Percentiles rank a stretch among this genome's conserved stretches.
These are phyloP conservation scores for Spergularia azorica DNA, from an alignment of 179 eudicot species.

Conservation along the genomic window DNA sequence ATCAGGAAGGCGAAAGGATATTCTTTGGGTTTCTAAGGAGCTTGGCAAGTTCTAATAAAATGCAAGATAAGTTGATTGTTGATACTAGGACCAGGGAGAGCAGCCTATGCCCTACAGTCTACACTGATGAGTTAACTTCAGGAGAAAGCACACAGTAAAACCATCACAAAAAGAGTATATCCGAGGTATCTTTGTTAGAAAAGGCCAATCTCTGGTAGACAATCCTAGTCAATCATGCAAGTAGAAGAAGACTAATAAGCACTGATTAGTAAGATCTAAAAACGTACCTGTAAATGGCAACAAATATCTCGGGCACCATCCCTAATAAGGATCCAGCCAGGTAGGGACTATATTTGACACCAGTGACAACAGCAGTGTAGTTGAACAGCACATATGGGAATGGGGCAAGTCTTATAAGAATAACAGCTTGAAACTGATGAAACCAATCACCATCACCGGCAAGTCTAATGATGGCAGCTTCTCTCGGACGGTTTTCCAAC, in stretches of 20 bases:
- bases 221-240: not conserved
- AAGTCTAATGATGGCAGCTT: constrained; percentile 31
- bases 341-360: constrained; percentile 33
- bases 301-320: constrained; percentile 31
- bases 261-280: not conserved
- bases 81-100: too few relatives aligned
- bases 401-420: constrained; percentile 34
- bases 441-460: constrained; percentile 43
- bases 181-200: too few relatives aligned
- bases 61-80: too few relatives aligned
- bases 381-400: constrained; percentile 35
- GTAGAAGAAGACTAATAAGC: not conserved
- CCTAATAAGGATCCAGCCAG: constrained; percentile 34
- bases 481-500: constrained; percentile 30
- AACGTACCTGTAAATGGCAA: constrained; percentile 39
- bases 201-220: not conserved
- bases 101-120: too few relatives aligned
- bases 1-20: too few relatives aligned
- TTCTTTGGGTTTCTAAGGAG: too few relatives aligned
- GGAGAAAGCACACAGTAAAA: too few relatives aligned
- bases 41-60: too few relatives aligned
- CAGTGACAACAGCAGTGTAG: constrained; percentile 34
- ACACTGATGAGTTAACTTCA: too few relatives aligned
- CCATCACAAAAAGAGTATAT: too few relatives aligned
- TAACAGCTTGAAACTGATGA: constrained; percentile 38